Conservation (phyloP, 805 yeast genomes). For the Yamadazyma philogaea region DNA sequence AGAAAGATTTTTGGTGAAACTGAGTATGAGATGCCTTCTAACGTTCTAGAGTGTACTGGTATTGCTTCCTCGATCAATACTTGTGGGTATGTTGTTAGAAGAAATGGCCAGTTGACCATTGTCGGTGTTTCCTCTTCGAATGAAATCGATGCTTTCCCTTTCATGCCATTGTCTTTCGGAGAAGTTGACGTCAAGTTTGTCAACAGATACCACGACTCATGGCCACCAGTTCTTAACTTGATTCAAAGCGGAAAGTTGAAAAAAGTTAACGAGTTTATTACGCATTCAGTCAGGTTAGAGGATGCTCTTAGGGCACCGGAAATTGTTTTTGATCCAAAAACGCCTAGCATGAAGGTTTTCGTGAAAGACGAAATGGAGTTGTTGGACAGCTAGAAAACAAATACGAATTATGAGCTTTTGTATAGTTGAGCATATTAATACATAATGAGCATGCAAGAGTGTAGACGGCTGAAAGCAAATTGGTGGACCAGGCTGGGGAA, state of each 20-base stretch:
- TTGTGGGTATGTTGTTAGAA: conserved; percentile 18
- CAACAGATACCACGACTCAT: conserved; percentile 19
- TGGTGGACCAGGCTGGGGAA: too few relatives aligned
- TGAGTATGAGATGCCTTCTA: conserved; percentile 23
- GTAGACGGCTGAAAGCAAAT: neutral
- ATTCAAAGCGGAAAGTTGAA: conserved; percentile 16
- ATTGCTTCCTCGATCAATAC: conserved; percentile 20
- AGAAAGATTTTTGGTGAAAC: conserved; percentile 28
- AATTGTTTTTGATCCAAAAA: conserved; percentile 17
- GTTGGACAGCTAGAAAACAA: conserved; percentile 10
- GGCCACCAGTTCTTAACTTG: conserved; percentile 17
- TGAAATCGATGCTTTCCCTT: conserved; percentile 21
- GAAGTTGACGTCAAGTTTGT: conserved; percentile 18
- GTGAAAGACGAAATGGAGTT: conserved; percentile 17
- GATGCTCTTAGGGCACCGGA: conserved; percentile 20
- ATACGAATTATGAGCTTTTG: neutral
- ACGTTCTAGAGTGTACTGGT: conserved; percentile 23
- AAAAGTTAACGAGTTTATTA: conserved; percentile 17
- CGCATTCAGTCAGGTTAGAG: conserved; percentile 20
- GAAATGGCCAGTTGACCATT: conserved; percentile 18
- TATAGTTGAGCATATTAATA: conserved; percentile 15
- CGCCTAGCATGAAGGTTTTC: conserved; percentile 17
- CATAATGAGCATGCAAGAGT: conserved; percentile 1
- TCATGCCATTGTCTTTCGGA: conserved; percentile 22
- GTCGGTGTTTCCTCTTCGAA: conserved; percentile 21